Evolutionary conservation across 371 early-diverging fungal species (phyloP).

Genomic region (Rhizomucor miehei): DNA sequence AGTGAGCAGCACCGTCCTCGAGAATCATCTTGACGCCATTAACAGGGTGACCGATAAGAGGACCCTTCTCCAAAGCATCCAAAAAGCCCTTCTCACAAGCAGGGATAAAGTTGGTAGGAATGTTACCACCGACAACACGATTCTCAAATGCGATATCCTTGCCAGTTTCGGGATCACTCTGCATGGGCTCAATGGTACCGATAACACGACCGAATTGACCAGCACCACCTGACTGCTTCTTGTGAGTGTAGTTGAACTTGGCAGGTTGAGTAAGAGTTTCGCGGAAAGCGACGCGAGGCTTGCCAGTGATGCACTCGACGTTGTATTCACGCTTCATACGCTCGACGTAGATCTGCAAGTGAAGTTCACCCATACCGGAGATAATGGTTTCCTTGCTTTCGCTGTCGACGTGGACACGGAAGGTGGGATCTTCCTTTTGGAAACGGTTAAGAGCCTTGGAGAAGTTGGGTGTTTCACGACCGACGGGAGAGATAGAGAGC

Average conservation of each 20-base stretch:
- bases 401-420: constrained; percentile 90
- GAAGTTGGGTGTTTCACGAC: constrained; percentile 90
- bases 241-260: constrained; percentile 95
- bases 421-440: constrained; percentile 98
- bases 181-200: constrained; percentile 90
- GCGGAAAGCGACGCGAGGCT: constrained; percentile 96
- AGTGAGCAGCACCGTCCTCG: constrained; percentile 92
- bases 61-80: constrained; percentile 91
- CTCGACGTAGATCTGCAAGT: constrained; percentile 94
- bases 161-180: constrained; percentile 48
- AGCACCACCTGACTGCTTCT: constrained; percentile 97
- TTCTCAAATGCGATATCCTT: constrained; percentile 64
- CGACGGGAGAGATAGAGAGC: constrained; percentile 86
- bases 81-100: constrained; percentile 95
- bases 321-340: constrained; percentile 97
- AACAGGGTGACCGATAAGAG: constrained; percentile 90
- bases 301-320: constrained; percentile 91
- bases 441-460: constrained; percentile 93
- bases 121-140: constrained; percentile 91
- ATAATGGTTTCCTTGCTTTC: constrained; percentile 95
- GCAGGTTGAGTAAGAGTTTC: constrained; percentile 83
- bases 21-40: constrained; percentile 88
- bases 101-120: constrained; percentile 93
- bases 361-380: constrained; percentile 92
- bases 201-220: constrained; percentile 95